Evolutionary conservation across 2,329 filamentous ascomycete genomes (phyloP).

Genomic region (Gliomastix tumulicola): DNA sequence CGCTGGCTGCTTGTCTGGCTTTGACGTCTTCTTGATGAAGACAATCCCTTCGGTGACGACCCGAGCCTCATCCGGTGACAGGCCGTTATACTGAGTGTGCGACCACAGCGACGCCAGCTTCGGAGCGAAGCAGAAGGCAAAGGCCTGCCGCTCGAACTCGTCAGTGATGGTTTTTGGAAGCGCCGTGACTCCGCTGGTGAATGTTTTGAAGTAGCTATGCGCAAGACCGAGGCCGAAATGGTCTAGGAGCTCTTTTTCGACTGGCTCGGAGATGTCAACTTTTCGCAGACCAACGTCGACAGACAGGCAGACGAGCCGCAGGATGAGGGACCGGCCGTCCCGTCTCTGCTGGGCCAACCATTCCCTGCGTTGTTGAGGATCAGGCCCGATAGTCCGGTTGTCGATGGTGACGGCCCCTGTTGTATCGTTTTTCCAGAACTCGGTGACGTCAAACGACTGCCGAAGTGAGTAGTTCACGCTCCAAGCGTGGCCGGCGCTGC

Average conservation of each 20-base stretch:
- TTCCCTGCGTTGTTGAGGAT: not conserved
- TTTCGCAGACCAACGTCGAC: too few species aligned
- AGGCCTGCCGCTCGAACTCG: conserved; percentile 11
- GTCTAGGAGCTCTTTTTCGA: conserved; percentile 11
- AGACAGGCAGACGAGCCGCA: conserved; percentile 20
- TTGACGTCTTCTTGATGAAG: conserved; percentile 11
- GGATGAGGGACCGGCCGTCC: conserved; percentile 13
- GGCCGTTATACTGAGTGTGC: conserved; percentile 10
- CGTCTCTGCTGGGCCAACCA: conserved; percentile 1
- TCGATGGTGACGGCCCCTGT: not conserved
- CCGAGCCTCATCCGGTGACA: conserved; percentile 3
- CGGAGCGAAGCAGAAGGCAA: conserved; percentile 26
- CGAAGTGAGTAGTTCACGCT: too few species aligned
- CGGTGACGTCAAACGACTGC: not conserved
- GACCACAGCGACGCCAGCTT: conserved; percentile 30
- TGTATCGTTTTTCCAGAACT: conserved; percentile 1
- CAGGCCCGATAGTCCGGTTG: not conserved
- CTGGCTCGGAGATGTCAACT: conserved; percentile 14
- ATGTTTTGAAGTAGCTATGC: conserved; percentile 22
- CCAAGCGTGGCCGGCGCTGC: conserved; percentile 2
- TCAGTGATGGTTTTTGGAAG: conserved; percentile 9
- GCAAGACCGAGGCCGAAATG: conserved; percentile 20
- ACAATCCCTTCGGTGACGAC: conserved; percentile 23
- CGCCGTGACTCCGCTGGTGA: conserved; percentile 21
- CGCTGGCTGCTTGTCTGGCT: conserved; percentile 3